Base-by-base conservation (phyloP, 192 early-diverging fungal genomes). In the Podila epigama region DNA sequence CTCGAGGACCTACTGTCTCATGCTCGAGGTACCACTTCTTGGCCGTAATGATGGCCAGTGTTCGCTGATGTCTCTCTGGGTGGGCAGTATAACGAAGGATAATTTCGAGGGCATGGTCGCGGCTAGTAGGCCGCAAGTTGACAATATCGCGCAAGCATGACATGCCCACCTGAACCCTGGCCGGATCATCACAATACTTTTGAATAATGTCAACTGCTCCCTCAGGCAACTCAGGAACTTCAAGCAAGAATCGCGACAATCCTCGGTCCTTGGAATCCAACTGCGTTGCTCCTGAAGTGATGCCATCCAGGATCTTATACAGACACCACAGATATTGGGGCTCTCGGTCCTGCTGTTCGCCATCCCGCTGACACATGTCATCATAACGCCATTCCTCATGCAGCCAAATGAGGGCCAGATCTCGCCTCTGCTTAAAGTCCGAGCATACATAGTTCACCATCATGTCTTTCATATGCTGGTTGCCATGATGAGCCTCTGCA, bases 331-430 rank as follows among this genome's bases (percentile, higher is more conserved):
- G 54, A 51, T 81, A 70, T 31, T 75, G 66, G n/a, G 58, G 60
- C n/a, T 82, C 56, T 28, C 51, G 42, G 5, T 81, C 79, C 53
- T 66, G 56, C n/a, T 58, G 61, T 16, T 36, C 60, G 3, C 36
- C 58, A 28, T 65, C 42, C 27, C 51, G 82, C 31, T 33, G 75
- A 63, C 66, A 55, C 25, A 75, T 62, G 9, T 29, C 52, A 22
- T 80, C 81, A 51, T 79, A 79, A 54, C 66, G 85, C 73, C 83
- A 91, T 51, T 93, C 89, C 59, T 94, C 91, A 52, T 94, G 81
- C 22, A 94, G 79, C 93, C 93, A 94, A 10, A 83, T 83, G 31
- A 94, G 55, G 0, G 92, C 92, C 1, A 92, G 68, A 37, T 94
- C 93, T 44, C 80, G 89, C 85, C 91, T 83, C 31, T 75, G 66